Evolutionary conservation across 2,329 filamentous ascomycete species (phyloP), one percentile per base, ranked within the genome.

Genomic region (Stachybotrys elegans): DNA sequence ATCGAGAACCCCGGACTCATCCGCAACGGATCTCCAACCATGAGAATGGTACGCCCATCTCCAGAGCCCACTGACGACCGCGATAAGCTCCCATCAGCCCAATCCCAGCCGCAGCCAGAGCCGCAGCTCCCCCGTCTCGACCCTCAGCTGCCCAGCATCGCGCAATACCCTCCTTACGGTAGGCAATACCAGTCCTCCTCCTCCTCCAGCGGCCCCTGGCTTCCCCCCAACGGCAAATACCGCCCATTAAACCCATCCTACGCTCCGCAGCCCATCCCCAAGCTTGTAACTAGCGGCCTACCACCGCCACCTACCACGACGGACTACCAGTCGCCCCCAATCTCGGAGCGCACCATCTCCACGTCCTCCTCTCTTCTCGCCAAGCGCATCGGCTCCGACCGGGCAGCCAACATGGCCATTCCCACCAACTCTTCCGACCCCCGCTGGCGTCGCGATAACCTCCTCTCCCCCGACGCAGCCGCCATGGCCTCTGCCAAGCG

Each of bases 311-410:
- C 43, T 40, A 22, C 41, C 42, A 29, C 43, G 8, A 20, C n/a
- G 42, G 31, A 40, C 39, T 44, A 22, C 51, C 22, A 49, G 46
- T 44, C 40, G 19, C 37, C 42, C 2, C n/a, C n/a, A n/a, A 16
- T 46, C 9, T 44, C 48, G 22, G 34, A 25, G 11, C 60, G 56
- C 19, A 57, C 53, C 14, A 52, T 55, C 40, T 61, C 65, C 16
- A 53, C 53, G 14, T 54, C 66, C 29, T 68, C 68, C 40, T 68
- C 72, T 4, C 68, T 79, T 22, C 68, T 79, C 8, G 69, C 73
- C 19, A 79, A 79, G 55, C 68, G 76, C 5, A 57, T 78, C 17
- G 75, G 76, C 6, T 63, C 60, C 21, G 69, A 73, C 42, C 70
- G 69, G 44, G 76, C 75, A 1, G 70, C 70, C 3, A 63, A 68